Evolutionary conservation across 306 rosid species (phyloP).

Genomic region (Acacia crassicarpa): DNA sequence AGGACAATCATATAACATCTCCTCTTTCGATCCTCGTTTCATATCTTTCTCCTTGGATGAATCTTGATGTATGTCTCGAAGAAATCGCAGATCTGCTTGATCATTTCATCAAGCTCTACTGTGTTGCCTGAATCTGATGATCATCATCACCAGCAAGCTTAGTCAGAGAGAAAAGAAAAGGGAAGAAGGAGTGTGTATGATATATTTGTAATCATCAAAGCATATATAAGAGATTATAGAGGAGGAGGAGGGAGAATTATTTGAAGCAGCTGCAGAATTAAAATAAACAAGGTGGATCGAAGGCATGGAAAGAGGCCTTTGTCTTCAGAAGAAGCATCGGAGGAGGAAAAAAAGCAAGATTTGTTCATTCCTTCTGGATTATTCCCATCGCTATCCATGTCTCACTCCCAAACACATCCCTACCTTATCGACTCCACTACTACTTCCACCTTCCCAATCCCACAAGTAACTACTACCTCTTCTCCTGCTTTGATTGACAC

Average conservation of each 20-base stretch:
- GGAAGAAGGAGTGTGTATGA: neutral
- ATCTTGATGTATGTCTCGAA: neutral
- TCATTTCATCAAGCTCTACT: conserved; percentile 1
- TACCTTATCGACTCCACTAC: conserved; percentile 13
- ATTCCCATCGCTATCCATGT: conserved; percentile 7
- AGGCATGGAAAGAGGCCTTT: conserved; percentile 51
- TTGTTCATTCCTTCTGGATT: conserved; percentile 10
- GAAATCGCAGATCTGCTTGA: conserved; percentile 32
- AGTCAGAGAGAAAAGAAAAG: neutral
- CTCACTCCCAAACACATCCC: conserved; percentile 20
- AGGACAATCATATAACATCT: neutral
- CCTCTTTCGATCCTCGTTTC: conserved; percentile 22
- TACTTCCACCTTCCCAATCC: conserved; percentile 14
- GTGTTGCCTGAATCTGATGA: neutral
- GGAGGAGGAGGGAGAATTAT: neutral
- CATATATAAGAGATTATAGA: neutral
- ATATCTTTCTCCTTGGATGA: neutral
- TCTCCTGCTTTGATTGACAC: conserved; percentile 30
- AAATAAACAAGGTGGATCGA: conserved; percentile 45
- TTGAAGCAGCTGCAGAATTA: neutral
- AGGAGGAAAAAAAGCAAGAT: conserved; percentile 37
- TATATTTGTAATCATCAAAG: neutral
- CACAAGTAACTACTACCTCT: neutral
- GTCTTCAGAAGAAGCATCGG: conserved; percentile 42
- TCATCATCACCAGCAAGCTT: neutral